Percentiles rank a stretch among this genome's conserved stretches.
Evolutionary conservation across 495 filamentous ascomycete species (phyloP).

Genomic region (Poronia punctata): DNA sequence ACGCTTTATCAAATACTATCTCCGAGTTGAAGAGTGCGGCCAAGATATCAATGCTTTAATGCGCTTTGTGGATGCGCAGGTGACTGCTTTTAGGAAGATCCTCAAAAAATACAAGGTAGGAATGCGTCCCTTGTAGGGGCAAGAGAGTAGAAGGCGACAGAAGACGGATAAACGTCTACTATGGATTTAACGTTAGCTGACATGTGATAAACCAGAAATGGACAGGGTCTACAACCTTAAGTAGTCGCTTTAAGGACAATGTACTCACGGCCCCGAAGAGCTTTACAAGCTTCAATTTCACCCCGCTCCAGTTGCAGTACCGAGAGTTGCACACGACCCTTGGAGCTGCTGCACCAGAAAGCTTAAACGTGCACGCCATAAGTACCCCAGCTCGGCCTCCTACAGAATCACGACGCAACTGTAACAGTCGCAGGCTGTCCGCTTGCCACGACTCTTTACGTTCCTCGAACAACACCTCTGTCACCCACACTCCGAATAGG

Average conservation of each 20-base stretch:
- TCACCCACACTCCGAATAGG: not conserved
- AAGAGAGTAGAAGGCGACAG: no score
- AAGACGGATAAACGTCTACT: no score
- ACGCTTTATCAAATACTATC: constrained; percentile 43
- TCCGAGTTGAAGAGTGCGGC: constrained; percentile 42
- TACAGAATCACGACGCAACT: constrained; percentile 3
- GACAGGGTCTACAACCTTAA: constrained; percentile 56
- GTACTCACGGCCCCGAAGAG: constrained; percentile 52
- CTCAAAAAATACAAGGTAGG: constrained; percentile 63
- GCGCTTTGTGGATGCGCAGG: constrained; percentile 57
- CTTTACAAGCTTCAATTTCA: constrained; percentile 54
- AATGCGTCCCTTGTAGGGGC: no score
- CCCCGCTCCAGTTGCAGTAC: constrained; percentile 46
- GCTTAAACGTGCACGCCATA: constrained; percentile 9
- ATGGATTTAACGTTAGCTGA: no score
- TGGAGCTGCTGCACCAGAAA: constrained; percentile 33
- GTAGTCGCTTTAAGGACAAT: constrained; percentile 49
- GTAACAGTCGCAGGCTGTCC: constrained; percentile 7
- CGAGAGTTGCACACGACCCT: constrained; percentile 49
- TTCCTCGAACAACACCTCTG: constrained; percentile 9
- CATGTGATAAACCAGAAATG: constrained; percentile 44
- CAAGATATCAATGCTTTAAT: constrained; percentile 55
- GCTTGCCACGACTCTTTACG: constrained; percentile 15
- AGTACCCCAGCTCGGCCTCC: constrained; percentile 14
- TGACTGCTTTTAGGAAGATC: constrained; percentile 62